Percentiles rank a stretch among this genome's conserved stretches.
Conservation (phyloP, 306 rosid genomes). For the Fragaria iinumae region DNA sequence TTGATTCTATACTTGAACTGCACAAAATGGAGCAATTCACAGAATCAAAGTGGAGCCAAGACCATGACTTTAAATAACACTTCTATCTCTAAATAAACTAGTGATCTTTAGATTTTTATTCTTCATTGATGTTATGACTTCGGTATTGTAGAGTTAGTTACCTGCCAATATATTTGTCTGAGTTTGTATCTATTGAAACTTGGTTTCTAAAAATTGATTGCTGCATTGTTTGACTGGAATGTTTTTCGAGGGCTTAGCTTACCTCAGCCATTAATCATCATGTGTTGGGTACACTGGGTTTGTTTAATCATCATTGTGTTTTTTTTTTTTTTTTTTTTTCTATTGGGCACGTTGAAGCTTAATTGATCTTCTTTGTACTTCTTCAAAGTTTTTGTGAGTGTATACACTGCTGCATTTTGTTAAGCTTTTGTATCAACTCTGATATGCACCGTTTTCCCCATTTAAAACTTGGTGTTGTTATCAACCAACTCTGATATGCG, state of each 20-base stretch:
- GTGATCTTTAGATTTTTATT: not conserved
- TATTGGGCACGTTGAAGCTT: no score
- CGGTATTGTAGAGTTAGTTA: not conserved
- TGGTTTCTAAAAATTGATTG: not conserved
- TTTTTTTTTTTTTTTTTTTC: no score
- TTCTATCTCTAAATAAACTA: not conserved
- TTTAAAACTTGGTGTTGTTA: not conserved
- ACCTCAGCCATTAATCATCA: not conserved
- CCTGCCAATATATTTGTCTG: not conserved
- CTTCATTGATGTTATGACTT: not conserved
- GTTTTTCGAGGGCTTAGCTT: not conserved
- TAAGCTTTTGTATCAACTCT: not conserved
- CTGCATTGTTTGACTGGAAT: not conserved
- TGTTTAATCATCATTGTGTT: not conserved
- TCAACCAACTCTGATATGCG: not conserved
- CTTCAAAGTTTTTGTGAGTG: not conserved
- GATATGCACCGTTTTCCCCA: not conserved
- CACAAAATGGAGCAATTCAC: not conserved
- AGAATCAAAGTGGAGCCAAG: not conserved
- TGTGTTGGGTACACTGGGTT: not conserved
- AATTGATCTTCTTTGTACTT: not conserved
- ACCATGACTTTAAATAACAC: not conserved
- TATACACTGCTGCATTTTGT: not conserved
- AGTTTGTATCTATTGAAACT: not conserved
- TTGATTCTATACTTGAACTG: not conserved